phyloP scores from a whole-genome alignment of 371 early-diverging fungal species.

The Phascolomyces articulosus region DNA sequence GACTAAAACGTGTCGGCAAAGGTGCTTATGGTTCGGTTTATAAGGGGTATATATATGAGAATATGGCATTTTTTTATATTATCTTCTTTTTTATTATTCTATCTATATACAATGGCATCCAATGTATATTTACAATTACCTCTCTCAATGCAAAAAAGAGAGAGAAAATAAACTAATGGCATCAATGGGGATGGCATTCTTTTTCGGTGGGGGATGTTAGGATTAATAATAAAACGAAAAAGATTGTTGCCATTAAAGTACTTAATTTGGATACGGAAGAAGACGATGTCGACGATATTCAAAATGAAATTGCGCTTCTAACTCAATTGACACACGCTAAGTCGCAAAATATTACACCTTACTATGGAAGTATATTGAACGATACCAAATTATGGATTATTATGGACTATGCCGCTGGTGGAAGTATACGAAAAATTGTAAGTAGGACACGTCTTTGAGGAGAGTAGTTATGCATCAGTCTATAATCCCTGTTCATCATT shows the following conservation, averaged over 20 bases:
- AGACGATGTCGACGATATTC: slow-evolving; percentile 96
- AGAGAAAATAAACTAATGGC: too few relatives aligned
- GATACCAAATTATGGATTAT: slow-evolving; percentile 96
- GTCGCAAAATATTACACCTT: slow-evolving; percentile 91
- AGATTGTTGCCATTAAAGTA: slow-evolving; percentile 93
- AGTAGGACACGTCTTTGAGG: too few relatives aligned
- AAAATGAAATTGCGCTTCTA: slow-evolving; percentile 90
- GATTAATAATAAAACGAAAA: slow-evolving; percentile 67
- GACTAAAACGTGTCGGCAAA: slow-evolving; percentile 49
- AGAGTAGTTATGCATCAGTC: neutral
- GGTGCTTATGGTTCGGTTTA: slow-evolving; percentile 63
- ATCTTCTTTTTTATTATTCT: too few relatives aligned
- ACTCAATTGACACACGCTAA: slow-evolving; percentile 82
- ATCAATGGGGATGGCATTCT: too few relatives aligned
- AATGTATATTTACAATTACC: too few relatives aligned
- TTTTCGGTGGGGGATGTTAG: slow-evolving; percentile 29
- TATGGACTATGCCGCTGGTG: slow-evolving; percentile 97
- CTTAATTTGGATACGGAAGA: slow-evolving; percentile 95
- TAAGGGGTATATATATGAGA: slow-evolving; percentile 42
- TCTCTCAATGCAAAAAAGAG: too few relatives aligned
- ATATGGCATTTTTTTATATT: too few relatives aligned
- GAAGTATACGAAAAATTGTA: slow-evolving; percentile 87
- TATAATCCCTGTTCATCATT: too few relatives aligned
- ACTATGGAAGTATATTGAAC: slow-evolving; percentile 89
- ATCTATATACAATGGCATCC: too few relatives aligned